Base-by-base conservation (phyloP, 164 flowering plant genomes). In the Vitis rupestris region DNA sequence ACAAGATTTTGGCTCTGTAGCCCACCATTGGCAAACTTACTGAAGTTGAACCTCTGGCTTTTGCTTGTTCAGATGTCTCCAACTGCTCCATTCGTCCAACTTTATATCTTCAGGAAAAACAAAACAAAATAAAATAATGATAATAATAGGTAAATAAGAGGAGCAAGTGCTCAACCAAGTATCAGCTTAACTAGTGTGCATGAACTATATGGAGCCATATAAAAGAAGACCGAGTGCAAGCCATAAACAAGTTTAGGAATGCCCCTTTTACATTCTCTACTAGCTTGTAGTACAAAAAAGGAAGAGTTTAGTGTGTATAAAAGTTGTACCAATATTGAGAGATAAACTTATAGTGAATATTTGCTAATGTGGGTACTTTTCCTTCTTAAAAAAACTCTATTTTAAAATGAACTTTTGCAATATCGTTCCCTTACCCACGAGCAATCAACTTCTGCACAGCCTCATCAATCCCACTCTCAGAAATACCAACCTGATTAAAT, bases 401-500 rank as follows among this genome's bases (percentile, higher is more conserved):
- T 37, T 37, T 37, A 37, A 37, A 37, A 37, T 6, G 7, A 37
- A 37, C 4, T 6, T 37, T 37, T 37, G 44, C 44, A 37, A 37
- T 37, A 37, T 17, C 9, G 23, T n/a, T 68, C 49, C 31, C 90
- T 71, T 84, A 96, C 99, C 98, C 98, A 44, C 94, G 92, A 74
- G 90, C 92, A 74, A 90, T 79, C 66, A 95, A 81, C 84, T 93
- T 95, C 76, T 89, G 91, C 79, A 95, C 88, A 79, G 99, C 97
- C 77, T 91, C 97, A 75, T 95, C 99, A 80, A 95, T 93, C 64
- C 98, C 99, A 81, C 84, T 82, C 80, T 93, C 99, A 74, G 98
- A 86, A 23, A 95, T 87, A 60, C 99, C 99, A 83, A 91, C 99
- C 99, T 95, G 78, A 59, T 13, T 55, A 74, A 69, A 56, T 72